Base-by-base conservation (phyloP, 805 yeast species). In the Metschnikowia vanudenii region DNA sequence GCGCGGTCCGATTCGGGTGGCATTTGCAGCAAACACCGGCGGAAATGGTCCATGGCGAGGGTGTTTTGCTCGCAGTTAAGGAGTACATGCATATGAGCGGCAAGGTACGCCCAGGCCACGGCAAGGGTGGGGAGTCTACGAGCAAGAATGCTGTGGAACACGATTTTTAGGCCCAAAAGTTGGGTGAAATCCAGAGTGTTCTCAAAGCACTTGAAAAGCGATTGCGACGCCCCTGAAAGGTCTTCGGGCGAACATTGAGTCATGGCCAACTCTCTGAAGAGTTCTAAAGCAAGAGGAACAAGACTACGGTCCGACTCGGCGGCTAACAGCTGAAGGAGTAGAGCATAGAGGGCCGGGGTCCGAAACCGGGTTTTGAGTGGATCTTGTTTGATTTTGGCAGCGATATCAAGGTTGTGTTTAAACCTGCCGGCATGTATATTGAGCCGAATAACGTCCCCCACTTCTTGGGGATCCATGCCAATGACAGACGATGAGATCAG, bases 51-150 rank as follows among this genome's bases (percentile, higher is more conserved):
- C 10, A 55, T 18, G 0, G 71, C 71, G 16, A 45, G 36, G n/a
- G 55, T 43, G 17, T 50, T 45, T 45, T 67, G 70, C 18, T 51
- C 52, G 0, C 61, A 44, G 39, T 63, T 64, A 10, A 65, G 24
- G 10, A 64, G 55, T 1, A 58, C 48, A 37, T 55, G 51, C 28
- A 67, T 28, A 26, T 54, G 57, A 3, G 65, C 58, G 1, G 56
- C 50, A 32, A 61, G 57, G 48, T 65, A 67, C 26, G 46, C 22
- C 26, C 17, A 3, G 50, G 55, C 61, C 11, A 56, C 24, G 4
- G 37, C 36, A 6, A 46, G 29, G 9, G 47, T 37, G 7, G 12
- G 38, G n/a, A 43, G 45, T 1, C 39, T 29, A 13, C 39, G 36
- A 10, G 28, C 40, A 13, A 58, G 43, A 39, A 57, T 45, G 32